phyloP scores from a whole-genome alignment of 1,284 basidiomycete species.

The Tilletia setariae region DNA sequence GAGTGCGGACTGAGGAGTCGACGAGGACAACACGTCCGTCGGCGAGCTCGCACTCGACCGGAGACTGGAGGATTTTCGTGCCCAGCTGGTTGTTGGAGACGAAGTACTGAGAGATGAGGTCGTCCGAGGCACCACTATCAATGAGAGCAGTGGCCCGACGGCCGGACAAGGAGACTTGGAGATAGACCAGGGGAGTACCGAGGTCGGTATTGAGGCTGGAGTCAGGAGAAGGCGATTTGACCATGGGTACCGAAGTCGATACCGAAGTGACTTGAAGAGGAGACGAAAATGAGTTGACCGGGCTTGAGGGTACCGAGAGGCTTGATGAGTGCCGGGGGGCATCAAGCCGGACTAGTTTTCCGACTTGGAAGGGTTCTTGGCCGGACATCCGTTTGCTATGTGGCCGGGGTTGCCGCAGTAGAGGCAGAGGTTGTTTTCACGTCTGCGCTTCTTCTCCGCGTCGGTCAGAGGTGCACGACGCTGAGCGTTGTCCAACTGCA shows the following conservation, averaged over 20 bases:
- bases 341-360: conserved; percentile 10
- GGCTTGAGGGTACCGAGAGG: not conserved
- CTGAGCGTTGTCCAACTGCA: too few relatives aligned
- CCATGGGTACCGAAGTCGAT: conserved; percentile 11
- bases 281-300: too few relatives aligned
- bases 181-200: not conserved
- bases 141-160: conserved; percentile 13
- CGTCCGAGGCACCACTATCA: conserved; percentile 15
- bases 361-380: not conserved
- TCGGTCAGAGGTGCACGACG: too few relatives aligned
- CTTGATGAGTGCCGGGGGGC: conserved; percentile 14
- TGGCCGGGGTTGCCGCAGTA: conserved; percentile 8
- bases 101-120: conserved; percentile 15
- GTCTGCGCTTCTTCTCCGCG: too few relatives aligned
- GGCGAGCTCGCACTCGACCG: conserved; percentile 13
- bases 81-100: not conserved
- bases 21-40: conserved; percentile 4
- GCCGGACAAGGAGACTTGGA: conserved; percentile 11
- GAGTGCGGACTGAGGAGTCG: conserved; percentile 12
- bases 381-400: not conserved
- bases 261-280: too few relatives aligned
- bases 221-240: not conserved
- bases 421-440: too few relatives aligned
- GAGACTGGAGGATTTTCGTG: not conserved
- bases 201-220: too few relatives aligned